Conservation (phyloP, 2,329 filamentous ascomycete species). For the Sordariomycetes sp. region DNA sequence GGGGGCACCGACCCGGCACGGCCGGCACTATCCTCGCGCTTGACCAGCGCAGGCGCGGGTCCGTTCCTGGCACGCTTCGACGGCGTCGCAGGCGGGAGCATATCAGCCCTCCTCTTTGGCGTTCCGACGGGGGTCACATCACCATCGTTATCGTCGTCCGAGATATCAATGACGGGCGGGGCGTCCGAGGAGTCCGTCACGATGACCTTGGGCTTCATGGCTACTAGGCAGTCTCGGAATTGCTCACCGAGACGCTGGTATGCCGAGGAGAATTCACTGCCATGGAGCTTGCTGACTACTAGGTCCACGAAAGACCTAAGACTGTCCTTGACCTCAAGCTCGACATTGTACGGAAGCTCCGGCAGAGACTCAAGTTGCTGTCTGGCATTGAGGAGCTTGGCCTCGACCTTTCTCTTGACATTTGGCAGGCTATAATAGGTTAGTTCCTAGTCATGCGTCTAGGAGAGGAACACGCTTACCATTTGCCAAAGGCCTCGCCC, state of each 20-base stretch:
- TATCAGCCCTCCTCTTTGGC: conserved; percentile 15
- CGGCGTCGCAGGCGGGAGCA: conserved; percentile 15
- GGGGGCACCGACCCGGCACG: not conserved
- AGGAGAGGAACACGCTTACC: conserved; percentile 16
- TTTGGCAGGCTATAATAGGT: conserved; percentile 28
- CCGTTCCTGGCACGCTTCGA: conserved; percentile 18
- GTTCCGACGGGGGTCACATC: conserved; percentile 12
- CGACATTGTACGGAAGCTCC: conserved; percentile 54
- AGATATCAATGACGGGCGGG: conserved; percentile 23
- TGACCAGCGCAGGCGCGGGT: conserved; percentile 4
- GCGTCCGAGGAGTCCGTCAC: conserved; percentile 21
- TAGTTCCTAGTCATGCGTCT: conserved; percentile 3
- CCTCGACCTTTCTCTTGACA: conserved; percentile 37
- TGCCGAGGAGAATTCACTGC: conserved; percentile 27
- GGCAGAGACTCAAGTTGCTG: conserved; percentile 44
- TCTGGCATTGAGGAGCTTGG: conserved; percentile 36
- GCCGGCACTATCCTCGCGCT: not conserved
- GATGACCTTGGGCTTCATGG: conserved; percentile 31
- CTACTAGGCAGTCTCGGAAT: conserved; percentile 34
- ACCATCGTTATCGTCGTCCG: conserved; percentile 23
- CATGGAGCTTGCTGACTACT: conserved; percentile 39
- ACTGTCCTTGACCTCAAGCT: conserved; percentile 48
- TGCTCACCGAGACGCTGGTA: conserved; percentile 33
- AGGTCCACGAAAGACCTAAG: conserved; percentile 41
- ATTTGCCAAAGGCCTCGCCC: conserved; percentile 37